Evolutionary conservation across 179 eudicot genomes (phyloP), one percentile per base, ranked within the genome.

Genomic region (Silene vulgaris): DNA sequence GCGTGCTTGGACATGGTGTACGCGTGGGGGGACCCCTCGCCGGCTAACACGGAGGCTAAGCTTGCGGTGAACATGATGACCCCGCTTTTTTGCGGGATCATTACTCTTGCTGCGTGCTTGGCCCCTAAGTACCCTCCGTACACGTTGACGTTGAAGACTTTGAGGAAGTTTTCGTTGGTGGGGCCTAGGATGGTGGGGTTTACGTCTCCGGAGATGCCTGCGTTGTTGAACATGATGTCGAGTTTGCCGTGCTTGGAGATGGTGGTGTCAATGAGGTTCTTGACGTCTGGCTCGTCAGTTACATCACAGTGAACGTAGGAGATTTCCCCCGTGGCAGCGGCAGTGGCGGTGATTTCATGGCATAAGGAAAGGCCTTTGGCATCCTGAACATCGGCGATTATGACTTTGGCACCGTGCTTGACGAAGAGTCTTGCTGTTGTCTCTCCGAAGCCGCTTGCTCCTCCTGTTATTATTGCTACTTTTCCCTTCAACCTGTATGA

Each of bases 381-480:
- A 37, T 90, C 95, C 73, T 87, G 95, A 13, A 90, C 75, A 73
- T 90, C 92, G 6, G 87, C 94, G 5, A 89, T 82, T 16, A 90
- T 79, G 29, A 90, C 84, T 71, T 79, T 76, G 32, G 90, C 91
- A 19, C 94, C 94, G 29, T 88, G 82, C 16, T 80, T 75, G 0
- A 74, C 77, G 61, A 90, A 90, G 2, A 90, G 80, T 56, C 82
- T 80, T 1, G 89, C 86, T 0, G 91, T 82, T 14, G 80, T 79
- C 73, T 79, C 91, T 48, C 94, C 94, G 2, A 90, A 87, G 19
- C 94, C 94, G 67, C 94, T 88, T 26, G 94, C 91, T 14, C 87
- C 95, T 12, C 95, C 95, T 1, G 95, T 90, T 79, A 90, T 86
- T 3, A 90, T 82, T 7, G 88, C 91, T 1, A 90, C 92, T 43